These are phyloP conservation scores for Colletotrichum sp. DNA, from an alignment of 2,329 filamentous ascomycete species.

Conservation along the genomic window DNA sequence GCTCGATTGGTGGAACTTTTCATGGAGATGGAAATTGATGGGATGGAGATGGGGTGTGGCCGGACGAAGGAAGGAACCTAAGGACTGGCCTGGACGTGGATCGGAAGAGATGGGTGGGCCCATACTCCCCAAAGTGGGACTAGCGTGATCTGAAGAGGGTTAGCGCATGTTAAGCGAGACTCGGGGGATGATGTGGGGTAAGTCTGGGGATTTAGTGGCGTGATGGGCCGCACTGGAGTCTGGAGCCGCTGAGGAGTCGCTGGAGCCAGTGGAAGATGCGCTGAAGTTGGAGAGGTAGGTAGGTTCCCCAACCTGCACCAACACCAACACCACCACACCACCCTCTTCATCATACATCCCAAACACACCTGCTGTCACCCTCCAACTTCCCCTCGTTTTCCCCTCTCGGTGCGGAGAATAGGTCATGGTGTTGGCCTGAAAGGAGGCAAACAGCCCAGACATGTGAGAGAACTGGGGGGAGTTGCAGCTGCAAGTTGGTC, in stretches of 20 bases:
- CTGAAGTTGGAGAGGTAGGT: not conserved
- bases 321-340: not conserved
- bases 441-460: not conserved
- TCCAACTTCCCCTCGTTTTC: not conserved
- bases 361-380: not conserved
- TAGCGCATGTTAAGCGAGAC: not conserved
- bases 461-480: not conserved
- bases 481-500: not conserved
- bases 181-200: conserved; percentile 2
- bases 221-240: conserved; percentile 12
- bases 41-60: not conserved
- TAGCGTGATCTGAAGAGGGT: not conserved
- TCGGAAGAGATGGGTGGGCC: not conserved
- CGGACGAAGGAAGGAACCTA: not conserved
- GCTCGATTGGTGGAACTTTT: conserved; percentile 20
- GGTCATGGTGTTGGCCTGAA: not conserved
- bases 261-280: not conserved
- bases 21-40: not conserved
- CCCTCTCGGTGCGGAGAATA: not conserved
- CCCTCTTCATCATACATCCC: not conserved
- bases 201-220: conserved; percentile 22
- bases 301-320: not conserved
- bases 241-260: not conserved
- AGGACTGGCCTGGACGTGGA: not conserved
- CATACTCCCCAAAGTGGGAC: not conserved